Base-by-base conservation (phyloP, 768 basidiomycete genomes). In the Suillus weaverae region DNA sequence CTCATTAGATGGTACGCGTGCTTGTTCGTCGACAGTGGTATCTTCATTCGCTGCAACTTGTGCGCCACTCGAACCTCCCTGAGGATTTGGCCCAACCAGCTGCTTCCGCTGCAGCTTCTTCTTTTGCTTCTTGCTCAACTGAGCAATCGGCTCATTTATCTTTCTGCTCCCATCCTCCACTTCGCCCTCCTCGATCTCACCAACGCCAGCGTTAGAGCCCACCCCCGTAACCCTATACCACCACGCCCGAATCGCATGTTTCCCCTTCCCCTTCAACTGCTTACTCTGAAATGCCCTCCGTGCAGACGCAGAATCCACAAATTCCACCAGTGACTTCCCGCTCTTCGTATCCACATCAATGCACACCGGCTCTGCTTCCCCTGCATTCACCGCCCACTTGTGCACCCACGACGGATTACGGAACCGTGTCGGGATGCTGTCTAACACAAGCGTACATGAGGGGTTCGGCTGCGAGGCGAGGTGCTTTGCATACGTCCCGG, bases 381-480 rank as follows among this genome's bases (percentile, higher is more conserved):
- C 80, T 6, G 78, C 81, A 50, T 69, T 68, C 62, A 76, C 77
- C 62, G 78, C 76, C 84, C 86, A 87, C 22, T 67, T 70, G 46
- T 76, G 76, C 39, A 83, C 73, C 68, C 79, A 86, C 30, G 78
- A 77, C 5, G 67, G 68, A 5, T 75, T 79, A 53, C 85, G 82
- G 67, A 80, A 77, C 4, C 78, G 70, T 65, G 84, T 85, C 1
- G 86, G 86, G 6, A 88, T 73, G 61, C 82, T 81, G 66, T 87
- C 85, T 74, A 88, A 81, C 32, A 88, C 83, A 35, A 88, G 73
- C 1, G 86, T 85, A 16, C 83, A 78, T 3, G 81, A 75, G 6
- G 82, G 82, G 66, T 82, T 81, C 48, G 85, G 84, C 44, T 38
- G 66, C 22, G 64, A 64, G 50, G 46, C 60, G 69, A 62, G 50